These are phyloP conservation scores for Neofusicoccum kwambonambiense DNA, from an alignment of 2,329 filamentous ascomycete species.

Conservation along the genomic window DNA sequence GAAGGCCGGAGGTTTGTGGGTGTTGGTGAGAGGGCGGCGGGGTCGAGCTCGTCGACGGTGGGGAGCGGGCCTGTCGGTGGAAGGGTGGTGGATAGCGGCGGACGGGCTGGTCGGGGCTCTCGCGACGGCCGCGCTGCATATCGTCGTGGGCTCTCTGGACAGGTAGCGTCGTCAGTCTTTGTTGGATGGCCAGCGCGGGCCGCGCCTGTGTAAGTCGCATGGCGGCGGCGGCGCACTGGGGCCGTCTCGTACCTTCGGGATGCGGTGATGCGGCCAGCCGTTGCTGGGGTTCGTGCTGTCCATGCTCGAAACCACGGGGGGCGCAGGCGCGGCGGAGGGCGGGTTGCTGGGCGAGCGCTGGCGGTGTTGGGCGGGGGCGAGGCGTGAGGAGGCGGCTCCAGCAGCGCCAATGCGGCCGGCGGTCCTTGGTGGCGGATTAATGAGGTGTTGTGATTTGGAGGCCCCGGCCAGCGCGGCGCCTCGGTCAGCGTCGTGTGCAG, in stretches of 20 bases:
- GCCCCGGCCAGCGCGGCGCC: neutral
- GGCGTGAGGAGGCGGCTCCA: slow-evolving; percentile 5
- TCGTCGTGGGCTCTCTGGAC: slow-evolving; percentile 35
- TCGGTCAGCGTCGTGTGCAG: neutral
- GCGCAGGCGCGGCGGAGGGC: neutral
- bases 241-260: slow-evolving; percentile 21
- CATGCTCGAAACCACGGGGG: neutral
- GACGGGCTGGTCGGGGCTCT: slow-evolving; percentile 29
- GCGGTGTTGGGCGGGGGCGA: neutral
- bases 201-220: neutral
- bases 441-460: slow-evolving; percentile 17
- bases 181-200: neutral
- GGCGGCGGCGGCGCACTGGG: neutral
- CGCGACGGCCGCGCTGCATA: slow-evolving; percentile 31
- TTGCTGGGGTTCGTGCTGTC: slow-evolving; percentile 7
- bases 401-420: slow-evolving; percentile 17
- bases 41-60: slow-evolving; percentile 7
- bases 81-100: slow-evolving; percentile 21
- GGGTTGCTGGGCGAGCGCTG: neutral
- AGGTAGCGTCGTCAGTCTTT: slow-evolving; percentile 14
- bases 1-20: slow-evolving; percentile 23
- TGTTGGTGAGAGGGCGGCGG: slow-evolving; percentile 17
- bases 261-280: slow-evolving; percentile 22
- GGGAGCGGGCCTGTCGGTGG: slow-evolving; percentile 21
- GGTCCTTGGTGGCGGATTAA: slow-evolving; percentile 17